Evolutionary conservation across 768 basidiomycete genomes (phyloP).

Genomic region (Lactifluus piperatus): DNA sequence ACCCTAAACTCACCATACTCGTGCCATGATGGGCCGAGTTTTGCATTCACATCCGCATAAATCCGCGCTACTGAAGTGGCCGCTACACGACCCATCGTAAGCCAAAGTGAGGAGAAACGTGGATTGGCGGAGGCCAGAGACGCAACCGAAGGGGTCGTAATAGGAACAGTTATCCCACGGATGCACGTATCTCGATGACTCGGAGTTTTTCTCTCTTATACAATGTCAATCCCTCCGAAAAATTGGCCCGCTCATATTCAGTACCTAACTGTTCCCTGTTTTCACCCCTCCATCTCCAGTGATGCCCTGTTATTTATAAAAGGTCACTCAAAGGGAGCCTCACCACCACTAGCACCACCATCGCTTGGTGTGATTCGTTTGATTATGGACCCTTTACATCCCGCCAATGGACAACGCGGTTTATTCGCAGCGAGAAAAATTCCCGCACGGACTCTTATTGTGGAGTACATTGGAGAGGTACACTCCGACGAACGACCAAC

Average conservation of each 20-base stretch:
- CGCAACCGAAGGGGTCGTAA: not conserved
- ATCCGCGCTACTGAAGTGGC: slow-evolving; percentile 78
- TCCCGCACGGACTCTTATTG: slow-evolving; percentile 50
- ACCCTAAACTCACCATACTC: slow-evolving; percentile 68
- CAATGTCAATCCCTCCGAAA: slow-evolving; percentile 19
- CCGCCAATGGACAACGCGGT: slow-evolving; percentile 61
- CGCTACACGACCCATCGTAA: slow-evolving; percentile 57
- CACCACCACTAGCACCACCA: slow-evolving; percentile 12
- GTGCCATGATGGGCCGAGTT: slow-evolving; percentile 85
- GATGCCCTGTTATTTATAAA: slow-evolving; percentile 27
- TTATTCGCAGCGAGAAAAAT: slow-evolving; percentile 75
- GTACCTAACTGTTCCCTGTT: slow-evolving; percentile 44
- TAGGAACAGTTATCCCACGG: slow-evolving; percentile 7
- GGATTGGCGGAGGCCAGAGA: slow-evolving; percentile 4
- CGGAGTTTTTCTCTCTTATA: slow-evolving; percentile 22
- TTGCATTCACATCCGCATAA: slow-evolving; percentile 82
- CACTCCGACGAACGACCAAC: slow-evolving; percentile 65
- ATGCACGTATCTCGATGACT: slow-evolving; percentile 22
- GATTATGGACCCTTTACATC: slow-evolving; percentile 53
- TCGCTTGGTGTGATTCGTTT: slow-evolving; percentile 45
- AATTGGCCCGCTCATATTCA: slow-evolving; percentile 47
- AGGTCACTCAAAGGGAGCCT: not conserved
- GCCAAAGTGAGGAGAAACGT: slow-evolving; percentile 4
- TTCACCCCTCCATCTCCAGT: slow-evolving; percentile 50
- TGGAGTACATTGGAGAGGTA: slow-evolving; percentile 80